Conservation (phyloP, 1,139 yeast species). For the Sugiyamaella japonica region DNA sequence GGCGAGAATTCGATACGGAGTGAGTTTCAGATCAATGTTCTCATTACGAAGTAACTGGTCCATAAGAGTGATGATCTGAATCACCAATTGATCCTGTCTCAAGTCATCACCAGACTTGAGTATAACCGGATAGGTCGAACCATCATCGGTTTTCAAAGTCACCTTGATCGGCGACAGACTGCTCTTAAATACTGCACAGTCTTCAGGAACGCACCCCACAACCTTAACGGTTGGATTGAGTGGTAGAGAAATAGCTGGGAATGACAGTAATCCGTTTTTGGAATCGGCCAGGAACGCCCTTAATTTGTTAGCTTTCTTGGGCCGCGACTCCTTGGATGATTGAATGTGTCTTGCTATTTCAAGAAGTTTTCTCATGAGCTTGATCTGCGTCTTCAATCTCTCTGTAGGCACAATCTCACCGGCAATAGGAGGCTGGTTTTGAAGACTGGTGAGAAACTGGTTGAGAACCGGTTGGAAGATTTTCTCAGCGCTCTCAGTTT, state of each 20-base stretch:
- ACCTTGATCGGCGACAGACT: conserved; percentile 86
- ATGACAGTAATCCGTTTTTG: conserved; percentile 43
- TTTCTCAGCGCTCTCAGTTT: conserved; percentile 20
- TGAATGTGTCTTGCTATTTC: conserved; percentile 49
- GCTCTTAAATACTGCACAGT: conserved; percentile 84
- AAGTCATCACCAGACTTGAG: conserved; percentile 95
- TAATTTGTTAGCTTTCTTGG: conserved; percentile 53
- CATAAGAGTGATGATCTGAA: conserved; percentile 89
- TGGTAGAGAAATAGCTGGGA: conserved; percentile 66
- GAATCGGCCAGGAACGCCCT: conserved; percentile 42
- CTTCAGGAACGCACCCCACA: conserved; percentile 76
- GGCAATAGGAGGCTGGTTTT: neutral
- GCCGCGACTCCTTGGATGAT: conserved; percentile 54
- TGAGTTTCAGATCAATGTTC: conserved; percentile 80
- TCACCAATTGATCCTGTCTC: conserved; percentile 93
- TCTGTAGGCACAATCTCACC: conserved; percentile 15
- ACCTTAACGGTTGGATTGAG: conserved; percentile 67
- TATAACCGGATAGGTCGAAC: conserved; percentile 72
- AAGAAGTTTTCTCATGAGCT: conserved; percentile 46
- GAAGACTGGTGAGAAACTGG: conserved; percentile 38
- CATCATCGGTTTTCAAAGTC: conserved; percentile 64
- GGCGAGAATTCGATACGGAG: conserved; percentile 89
- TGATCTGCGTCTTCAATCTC: conserved; percentile 47
- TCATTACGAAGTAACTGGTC: conserved; percentile 86
- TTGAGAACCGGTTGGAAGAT: conserved; percentile 34